A percentile compares a stretch with the other conserved stretches of the same genome.
Evolutionary conservation across 495 filamentous ascomycete genomes (phyloP).

Genomic region (Parathielavia hyrcaniae): DNA sequence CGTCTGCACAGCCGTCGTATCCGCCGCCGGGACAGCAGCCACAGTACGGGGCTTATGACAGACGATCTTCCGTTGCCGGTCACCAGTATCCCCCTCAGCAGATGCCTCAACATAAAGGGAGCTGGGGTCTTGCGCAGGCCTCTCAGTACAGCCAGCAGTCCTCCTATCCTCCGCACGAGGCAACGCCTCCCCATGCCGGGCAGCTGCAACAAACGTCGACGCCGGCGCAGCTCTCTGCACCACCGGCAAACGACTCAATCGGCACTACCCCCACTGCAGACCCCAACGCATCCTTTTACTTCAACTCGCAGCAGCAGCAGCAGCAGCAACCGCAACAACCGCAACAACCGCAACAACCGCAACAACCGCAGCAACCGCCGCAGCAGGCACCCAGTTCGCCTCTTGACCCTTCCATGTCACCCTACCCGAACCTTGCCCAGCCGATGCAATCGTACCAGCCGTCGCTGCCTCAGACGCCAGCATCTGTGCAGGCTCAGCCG

Average conservation of each 20-base stretch:
- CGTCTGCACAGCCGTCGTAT: constrained; percentile 36
- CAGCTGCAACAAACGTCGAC: constrained; percentile 30
- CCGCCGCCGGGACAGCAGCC: constrained; percentile 32
- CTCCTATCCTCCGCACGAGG: constrained; percentile 32
- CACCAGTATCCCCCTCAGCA: constrained; percentile 47
- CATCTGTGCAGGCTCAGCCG: constrained; percentile 35
- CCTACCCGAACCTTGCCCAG: constrained; percentile 43
- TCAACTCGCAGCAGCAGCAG: constrained; percentile 33
- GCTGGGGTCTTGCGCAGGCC: constrained; percentile 37
- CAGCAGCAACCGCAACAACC: constrained; percentile 32
- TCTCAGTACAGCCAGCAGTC: constrained; percentile 37
- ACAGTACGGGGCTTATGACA: constrained; percentile 38
- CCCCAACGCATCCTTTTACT: constrained; percentile 46
- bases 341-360: constrained; percentile 32
- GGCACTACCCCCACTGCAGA: constrained; percentile 37
- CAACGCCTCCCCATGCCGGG: constrained; percentile 26
- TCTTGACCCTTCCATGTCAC: constrained; percentile 35
- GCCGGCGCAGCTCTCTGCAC: constrained; percentile 29
- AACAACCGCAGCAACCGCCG: constrained; percentile 30
- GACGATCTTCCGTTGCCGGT: constrained; percentile 33
- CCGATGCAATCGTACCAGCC: constrained; percentile 37
- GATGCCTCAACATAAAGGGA: constrained; percentile 40
- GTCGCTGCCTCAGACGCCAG: constrained; percentile 40
- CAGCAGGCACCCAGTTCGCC: constrained; percentile 31
- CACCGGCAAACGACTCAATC: constrained; percentile 16